phyloP scores from a whole-genome alignment of 805 yeast species.

The Saccharomycopsis fermentans region DNA sequence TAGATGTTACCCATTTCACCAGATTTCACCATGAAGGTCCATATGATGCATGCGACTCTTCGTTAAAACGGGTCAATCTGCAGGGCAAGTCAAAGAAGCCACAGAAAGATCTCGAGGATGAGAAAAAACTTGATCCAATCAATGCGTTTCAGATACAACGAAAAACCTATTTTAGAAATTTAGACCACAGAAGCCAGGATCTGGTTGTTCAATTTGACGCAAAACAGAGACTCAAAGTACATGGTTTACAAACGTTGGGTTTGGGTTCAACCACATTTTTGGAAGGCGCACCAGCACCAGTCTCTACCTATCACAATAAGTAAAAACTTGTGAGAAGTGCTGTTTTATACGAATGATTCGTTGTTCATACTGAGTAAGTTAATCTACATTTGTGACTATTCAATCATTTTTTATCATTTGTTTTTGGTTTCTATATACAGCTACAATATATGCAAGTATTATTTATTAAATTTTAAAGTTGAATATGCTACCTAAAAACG shows the following conservation, averaged over 20 bases:
- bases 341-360: no score
- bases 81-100: conserved; percentile 70
- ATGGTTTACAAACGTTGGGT: conserved; percentile 79
- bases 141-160: conserved; percentile 37
- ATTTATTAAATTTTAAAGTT: no score
- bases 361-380: no score
- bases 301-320: neutral
- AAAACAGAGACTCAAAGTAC: conserved; percentile 57
- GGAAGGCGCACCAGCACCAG: neutral
- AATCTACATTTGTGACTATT: no score
- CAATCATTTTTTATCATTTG: no score
- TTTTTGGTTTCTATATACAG: no score
- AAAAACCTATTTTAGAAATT: neutral
- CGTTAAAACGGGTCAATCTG: conserved; percentile 93
- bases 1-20: conserved; percentile 90
- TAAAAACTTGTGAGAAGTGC: neutral
- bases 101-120: conserved; percentile 41
- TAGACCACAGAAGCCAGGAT: conserved; percentile 26
- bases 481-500: no score
- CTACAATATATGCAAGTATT: no score
- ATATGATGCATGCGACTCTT: conserved; percentile 95
- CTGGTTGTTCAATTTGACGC: conserved; percentile 62
- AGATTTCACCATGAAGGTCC: conserved; percentile 98
- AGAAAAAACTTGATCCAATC: conserved; percentile 57
- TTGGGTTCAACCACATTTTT: conserved; percentile 31